phyloP scores from a whole-genome alignment of 1,139 yeast genomes.

The Pichia sp. region DNA sequence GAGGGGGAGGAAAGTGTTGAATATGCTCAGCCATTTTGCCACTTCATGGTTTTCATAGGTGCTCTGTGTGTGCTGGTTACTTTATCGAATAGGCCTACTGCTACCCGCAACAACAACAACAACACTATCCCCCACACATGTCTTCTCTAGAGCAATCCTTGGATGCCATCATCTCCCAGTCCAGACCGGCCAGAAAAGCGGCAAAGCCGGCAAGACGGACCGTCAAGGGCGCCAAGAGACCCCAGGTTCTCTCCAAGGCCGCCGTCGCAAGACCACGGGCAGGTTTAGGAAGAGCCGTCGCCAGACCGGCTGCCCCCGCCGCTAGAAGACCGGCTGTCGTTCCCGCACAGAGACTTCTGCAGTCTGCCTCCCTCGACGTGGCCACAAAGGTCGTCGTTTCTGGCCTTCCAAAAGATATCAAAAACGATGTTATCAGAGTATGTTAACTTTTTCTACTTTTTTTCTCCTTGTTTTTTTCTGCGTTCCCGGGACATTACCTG shows the following conservation, averaged over 20 bases:
- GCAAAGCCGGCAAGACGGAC: slow-evolving; percentile 27
- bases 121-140: slow-evolving; percentile 36
- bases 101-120: no score
- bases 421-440: slow-evolving; percentile 77
- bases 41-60: no score
- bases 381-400: slow-evolving; percentile 75
- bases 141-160: slow-evolving; percentile 86
- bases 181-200: slow-evolving; percentile 26
- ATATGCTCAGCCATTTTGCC: neutral
- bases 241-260: slow-evolving; percentile 26
- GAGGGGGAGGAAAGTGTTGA: neutral
- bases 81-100: no score
- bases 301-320: slow-evolving; percentile 15
- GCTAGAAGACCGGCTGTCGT: slow-evolving; percentile 14
- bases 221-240: slow-evolving; percentile 35
- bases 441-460: slow-evolving; percentile 38
- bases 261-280: slow-evolving; percentile 16
- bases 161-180: slow-evolving; percentile 82
- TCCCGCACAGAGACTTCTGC: slow-evolving; percentile 5
- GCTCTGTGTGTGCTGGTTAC: no score
- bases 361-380: slow-evolving; percentile 41
- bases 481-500: neutral
- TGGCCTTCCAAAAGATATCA: slow-evolving; percentile 76
- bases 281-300: neutral
- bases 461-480: slow-evolving; percentile 2